Evolutionary conservation across 2,329 filamentous ascomycete species (phyloP).

Genomic region (Fusarium cyanostomum): DNA sequence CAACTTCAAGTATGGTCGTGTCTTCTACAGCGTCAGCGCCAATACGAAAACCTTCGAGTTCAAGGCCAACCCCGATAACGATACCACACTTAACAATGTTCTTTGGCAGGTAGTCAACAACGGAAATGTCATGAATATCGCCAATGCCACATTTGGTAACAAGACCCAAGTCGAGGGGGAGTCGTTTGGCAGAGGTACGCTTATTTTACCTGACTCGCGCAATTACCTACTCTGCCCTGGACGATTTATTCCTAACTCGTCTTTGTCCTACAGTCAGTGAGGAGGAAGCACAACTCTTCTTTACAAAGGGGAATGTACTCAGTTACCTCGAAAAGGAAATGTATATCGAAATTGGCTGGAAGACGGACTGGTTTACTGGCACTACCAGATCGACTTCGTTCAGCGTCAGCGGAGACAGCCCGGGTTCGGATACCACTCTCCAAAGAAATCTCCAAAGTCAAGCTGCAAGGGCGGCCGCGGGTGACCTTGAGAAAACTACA

Average conservation of each 20-base stretch:
- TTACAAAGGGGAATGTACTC: neutral
- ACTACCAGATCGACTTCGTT: constrained; percentile 15
- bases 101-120: constrained; percentile 3
- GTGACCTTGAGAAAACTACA: neutral
- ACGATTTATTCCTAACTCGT: neutral
- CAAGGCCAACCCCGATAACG: neutral
- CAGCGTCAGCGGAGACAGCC: constrained; percentile 20
- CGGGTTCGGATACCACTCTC: neutral
- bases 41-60: neutral
- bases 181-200: too few relatives aligned
- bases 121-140: neutral
- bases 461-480: neutral
- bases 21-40: neutral
- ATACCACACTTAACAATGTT: neutral
- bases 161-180: neutral
- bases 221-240: too few relatives aligned
- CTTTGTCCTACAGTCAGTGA: neutral
- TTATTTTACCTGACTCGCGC: too few relatives aligned
- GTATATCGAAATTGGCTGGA: constrained; percentile 19
- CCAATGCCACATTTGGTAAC: neutral
- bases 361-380: neutral
- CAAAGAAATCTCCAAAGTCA: neutral
- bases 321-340: constrained; percentile 10
- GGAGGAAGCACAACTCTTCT: neutral
- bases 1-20: neutral